phyloP scores from a whole-genome alignment of 306 rosid genomes.

The Acacia crassicarpa region DNA sequence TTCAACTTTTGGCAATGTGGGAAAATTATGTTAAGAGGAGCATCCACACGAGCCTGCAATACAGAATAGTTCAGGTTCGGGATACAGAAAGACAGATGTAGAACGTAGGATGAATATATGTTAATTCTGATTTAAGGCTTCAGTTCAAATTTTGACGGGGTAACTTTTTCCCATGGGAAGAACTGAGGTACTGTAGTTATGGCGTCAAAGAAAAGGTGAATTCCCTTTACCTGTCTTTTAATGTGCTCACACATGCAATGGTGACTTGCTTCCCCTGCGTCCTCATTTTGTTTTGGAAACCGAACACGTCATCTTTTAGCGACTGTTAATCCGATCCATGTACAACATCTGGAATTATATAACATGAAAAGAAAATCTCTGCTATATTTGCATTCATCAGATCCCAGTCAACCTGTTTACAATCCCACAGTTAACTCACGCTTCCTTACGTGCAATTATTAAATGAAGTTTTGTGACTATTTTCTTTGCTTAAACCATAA shows the following conservation, averaged over 20 bases:
- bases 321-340: slow-evolving; percentile 13
- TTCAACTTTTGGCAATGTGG: slow-evolving; percentile 7
- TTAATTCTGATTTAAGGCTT: slow-evolving; percentile 45
- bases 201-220: slow-evolving; percentile 28
- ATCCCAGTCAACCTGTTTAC: not conserved
- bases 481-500: not conserved
- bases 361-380: slow-evolving; percentile 25
- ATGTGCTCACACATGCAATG: slow-evolving; percentile 9
- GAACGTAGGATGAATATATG: slow-evolving; percentile 30
- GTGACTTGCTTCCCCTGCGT: slow-evolving; percentile 16
- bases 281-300: slow-evolving; percentile 28
- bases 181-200: slow-evolving; percentile 28
- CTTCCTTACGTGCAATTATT: not conserved
- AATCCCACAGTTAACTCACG: not conserved
- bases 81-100: slow-evolving; percentile 26
- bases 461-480: not conserved
- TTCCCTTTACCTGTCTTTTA: slow-evolving; percentile 14
- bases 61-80: slow-evolving; percentile 25
- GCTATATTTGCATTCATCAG: not conserved
- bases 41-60: slow-evolving; percentile 27
- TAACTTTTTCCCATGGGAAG: slow-evolving; percentile 37
- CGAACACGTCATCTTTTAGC: slow-evolving; percentile 22
- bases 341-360: slow-evolving; percentile 19
- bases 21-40: slow-evolving; percentile 24
- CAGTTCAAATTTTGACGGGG: slow-evolving; percentile 38